Evolutionary conservation across 148 eudicot species (phyloP), one percentile per base, ranked within the genome.

Genomic region (Camellia granthamiana): DNA sequence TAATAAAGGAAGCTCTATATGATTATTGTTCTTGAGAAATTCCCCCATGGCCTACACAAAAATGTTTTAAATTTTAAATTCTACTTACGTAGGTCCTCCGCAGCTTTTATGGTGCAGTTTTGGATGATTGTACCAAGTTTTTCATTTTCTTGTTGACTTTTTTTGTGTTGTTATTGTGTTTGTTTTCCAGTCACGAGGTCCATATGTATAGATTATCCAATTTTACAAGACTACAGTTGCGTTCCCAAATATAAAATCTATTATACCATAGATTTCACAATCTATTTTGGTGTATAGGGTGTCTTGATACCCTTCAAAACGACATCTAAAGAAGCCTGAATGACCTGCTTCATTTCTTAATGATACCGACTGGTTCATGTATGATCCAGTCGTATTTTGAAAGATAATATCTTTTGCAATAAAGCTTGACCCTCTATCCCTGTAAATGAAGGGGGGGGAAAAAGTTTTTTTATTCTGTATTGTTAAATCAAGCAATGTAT

Each of bases 21-120:
- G 10, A 86, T 47, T 0, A 87, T 42, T 13, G 86, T 81, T 67
- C 88, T 84, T 0, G 91, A 84, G 67, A 54, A 87, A 42, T 86
- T 78, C 43, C 81, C 83, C 86, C 85, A 81, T 4, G 89, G 89
- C 74, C 88, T 73, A 8, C 89, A 89, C 7, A 89, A 75, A 70
- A 78, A 88, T 19, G 87, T 82, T 82, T 77, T 82, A 76, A 80
- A 55, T 67, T 80, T 82, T 7, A 62, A 58, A 70, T 78, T 78
- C 7, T 78, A 68, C 0, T 84, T 73, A 15, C 43, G 75, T 1
- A 85, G 83, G 4, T 71, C 81, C 0, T 74, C 59, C 46, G 77
- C 84, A 6, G 90, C 85, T 16, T 38, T 51, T 49, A 89, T 63
- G 10, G 44, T 78, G 73, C 90, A 84, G 23, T 83, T 86, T 38